Evolutionary conservation across 352 stramenopile species (phyloP).

Genomic region (Phytophthora europaea): DNA sequence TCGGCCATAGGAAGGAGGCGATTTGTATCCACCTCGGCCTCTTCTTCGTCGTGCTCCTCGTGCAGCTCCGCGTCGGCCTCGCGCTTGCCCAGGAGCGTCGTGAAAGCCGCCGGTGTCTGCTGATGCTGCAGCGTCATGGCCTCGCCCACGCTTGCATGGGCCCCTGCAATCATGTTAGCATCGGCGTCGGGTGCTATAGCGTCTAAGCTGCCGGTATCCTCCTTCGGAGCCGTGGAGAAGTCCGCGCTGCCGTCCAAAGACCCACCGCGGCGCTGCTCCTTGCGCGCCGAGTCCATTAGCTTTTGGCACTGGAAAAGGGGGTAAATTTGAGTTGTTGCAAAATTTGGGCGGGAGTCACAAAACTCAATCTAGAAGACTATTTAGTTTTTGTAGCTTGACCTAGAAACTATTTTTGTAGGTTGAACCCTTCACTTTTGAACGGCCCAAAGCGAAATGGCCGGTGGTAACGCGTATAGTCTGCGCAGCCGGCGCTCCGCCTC

Average conservation of each 20-base stretch:
- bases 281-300: slow-evolving; percentile 40
- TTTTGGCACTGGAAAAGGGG: slow-evolving; percentile 5
- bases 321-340: slow-evolving; percentile 5
- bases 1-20: slow-evolving; percentile 65
- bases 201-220: slow-evolving; percentile 15
- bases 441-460: slow-evolving; percentile 11
- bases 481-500: slow-evolving; percentile 27
- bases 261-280: slow-evolving; percentile 34
- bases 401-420: background rate
- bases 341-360: background rate
- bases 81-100: slow-evolving; percentile 67
- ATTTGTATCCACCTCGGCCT: slow-evolving; percentile 59
- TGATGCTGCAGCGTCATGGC: slow-evolving; percentile 34
- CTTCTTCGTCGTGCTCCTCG: slow-evolving; percentile 60
- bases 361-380: background rate
- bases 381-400: background rate
- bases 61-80: slow-evolving; percentile 69
- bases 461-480: slow-evolving; percentile 39
- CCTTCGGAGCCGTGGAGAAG: slow-evolving; percentile 33
- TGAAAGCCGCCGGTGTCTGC: slow-evolving; percentile 47
- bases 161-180: slow-evolving; percentile 1
- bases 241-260: slow-evolving; percentile 25
- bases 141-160: slow-evolving; percentile 19
- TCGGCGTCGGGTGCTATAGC: slow-evolving; percentile 5
- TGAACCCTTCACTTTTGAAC: background rate